Percentiles rank a stretch among this genome's conserved stretches.
These are phyloP conservation scores for Digitaria exilis DNA, from an alignment of 202 grass and related monocot genomes.

Conservation along the genomic window DNA sequence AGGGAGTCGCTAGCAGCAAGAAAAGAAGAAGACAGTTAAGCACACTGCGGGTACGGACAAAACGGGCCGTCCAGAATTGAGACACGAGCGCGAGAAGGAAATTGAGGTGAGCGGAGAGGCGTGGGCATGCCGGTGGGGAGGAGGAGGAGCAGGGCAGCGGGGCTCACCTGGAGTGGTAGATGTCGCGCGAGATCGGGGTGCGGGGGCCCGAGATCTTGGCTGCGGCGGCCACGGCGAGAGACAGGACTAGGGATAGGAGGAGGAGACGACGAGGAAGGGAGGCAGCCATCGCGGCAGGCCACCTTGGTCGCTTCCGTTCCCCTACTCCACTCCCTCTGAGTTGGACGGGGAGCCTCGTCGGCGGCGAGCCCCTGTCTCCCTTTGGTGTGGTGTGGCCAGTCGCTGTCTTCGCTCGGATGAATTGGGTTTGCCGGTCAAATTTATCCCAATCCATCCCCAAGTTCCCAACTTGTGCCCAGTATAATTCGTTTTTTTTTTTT, in stretches of 20 bases:
- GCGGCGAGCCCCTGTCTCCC: not conserved
- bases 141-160: not conserved
- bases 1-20: constrained; percentile 60
- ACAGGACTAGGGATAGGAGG: constrained; percentile 24
- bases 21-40: constrained; percentile 21
- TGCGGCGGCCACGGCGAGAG: not conserved
- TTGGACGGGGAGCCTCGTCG: not conserved
- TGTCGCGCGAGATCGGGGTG: constrained; percentile 58
- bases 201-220: constrained; percentile 35
- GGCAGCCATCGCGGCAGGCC: constrained; percentile 29
- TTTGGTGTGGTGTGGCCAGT: not conserved
- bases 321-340: not conserved
- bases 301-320: not conserved
- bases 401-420: not conserved
- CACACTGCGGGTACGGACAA: not conserved
- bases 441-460: too few species aligned
- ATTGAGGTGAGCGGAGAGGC: not conserved
- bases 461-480: too few species aligned
- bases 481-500: too few species aligned
- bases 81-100: not conserved
- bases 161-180: constrained; percentile 91
- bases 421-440: too few species aligned
- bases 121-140: too few species aligned
- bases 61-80: not conserved
- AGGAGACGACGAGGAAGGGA: not conserved